phyloP scores from a whole-genome alignment of 2,329 filamentous ascomycete species.

The Epichloe elymi region DNA sequence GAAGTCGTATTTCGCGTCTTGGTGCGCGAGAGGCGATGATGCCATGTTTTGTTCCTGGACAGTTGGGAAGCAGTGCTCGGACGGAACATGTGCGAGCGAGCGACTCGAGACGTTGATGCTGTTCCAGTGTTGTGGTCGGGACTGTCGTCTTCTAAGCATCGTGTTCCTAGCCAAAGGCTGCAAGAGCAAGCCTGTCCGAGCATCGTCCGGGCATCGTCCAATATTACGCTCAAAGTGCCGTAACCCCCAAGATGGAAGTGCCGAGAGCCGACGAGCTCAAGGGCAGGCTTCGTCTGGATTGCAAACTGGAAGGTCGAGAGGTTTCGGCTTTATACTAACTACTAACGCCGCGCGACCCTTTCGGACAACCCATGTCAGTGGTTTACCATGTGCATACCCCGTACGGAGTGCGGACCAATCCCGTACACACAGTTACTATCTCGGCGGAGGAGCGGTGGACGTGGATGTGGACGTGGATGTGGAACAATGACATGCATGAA shows the following conservation, averaged over 20 bases:
- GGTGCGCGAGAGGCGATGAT: neutral
- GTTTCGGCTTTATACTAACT: neutral
- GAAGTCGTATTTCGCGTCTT: slow-evolving; percentile 1
- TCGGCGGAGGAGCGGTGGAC: too few species aligned
- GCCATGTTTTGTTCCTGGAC: neutral
- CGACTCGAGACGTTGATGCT: neutral
- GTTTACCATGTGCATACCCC: too few species aligned
- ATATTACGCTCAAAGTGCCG: too few species aligned
- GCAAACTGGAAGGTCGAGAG: neutral
- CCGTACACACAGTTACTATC: too few species aligned
- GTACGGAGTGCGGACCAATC: too few species aligned
- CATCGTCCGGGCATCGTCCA: neutral
- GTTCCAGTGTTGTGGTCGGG: neutral
- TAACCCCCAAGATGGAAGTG: neutral
- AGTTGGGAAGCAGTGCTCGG: neutral
- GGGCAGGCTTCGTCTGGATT: neutral
- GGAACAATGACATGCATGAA: too few species aligned
- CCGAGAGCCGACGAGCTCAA: neutral
- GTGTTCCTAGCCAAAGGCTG: neutral
- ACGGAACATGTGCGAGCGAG: neutral
- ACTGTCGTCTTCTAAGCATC: neutral
- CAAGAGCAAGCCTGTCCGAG: neutral
- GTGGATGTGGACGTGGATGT: too few species aligned
- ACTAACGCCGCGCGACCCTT: too few species aligned
- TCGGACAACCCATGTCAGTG: too few species aligned